These are phyloP conservation scores for Diutina ranongensis DNA, from an alignment of 1,139 yeast genomes.

Conservation along the genomic window DNA sequence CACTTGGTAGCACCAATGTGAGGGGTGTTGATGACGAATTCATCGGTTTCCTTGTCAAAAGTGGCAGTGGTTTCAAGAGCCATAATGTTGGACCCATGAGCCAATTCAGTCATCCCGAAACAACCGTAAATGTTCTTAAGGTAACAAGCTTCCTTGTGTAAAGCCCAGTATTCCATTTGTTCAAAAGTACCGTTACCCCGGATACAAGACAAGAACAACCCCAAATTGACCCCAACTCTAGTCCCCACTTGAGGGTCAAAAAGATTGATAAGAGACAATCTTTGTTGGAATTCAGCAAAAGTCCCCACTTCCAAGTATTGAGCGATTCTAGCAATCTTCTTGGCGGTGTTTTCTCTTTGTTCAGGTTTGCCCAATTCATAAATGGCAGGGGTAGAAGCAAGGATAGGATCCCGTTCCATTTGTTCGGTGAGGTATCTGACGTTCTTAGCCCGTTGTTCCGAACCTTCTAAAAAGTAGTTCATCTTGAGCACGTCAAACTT, in stretches of 20 bases:
- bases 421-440: slow-evolving; percentile 21
- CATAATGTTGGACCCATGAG: slow-evolving; percentile 94
- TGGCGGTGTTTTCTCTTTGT: slow-evolving; percentile 26
- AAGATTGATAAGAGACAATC: slow-evolving; percentile 21
- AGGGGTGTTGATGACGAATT: slow-evolving; percentile 74
- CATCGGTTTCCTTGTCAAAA: slow-evolving; percentile 52
- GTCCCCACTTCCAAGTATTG: slow-evolving; percentile 28
- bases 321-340: slow-evolving; percentile 26
- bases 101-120: slow-evolving; percentile 90
- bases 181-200: slow-evolving; percentile 26
- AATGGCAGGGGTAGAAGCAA: slow-evolving; percentile 22
- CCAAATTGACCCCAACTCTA: slow-evolving; percentile 21
- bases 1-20: slow-evolving; percentile 88
- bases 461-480: slow-evolving; percentile 33
- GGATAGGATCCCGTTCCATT: slow-evolving; percentile 34
- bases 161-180: slow-evolving; percentile 63
- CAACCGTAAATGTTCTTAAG: slow-evolving; percentile 73
- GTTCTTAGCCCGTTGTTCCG: slow-evolving; percentile 20
- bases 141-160: slow-evolving; percentile 55
- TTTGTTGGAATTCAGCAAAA: slow-evolving; percentile 24
- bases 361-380: slow-evolving; percentile 27
- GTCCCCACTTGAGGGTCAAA: slow-evolving; percentile 22
- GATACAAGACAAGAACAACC: slow-evolving; percentile 20
- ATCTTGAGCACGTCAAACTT: slow-evolving; percentile 22
- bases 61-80: slow-evolving; percentile 85